These are phyloP conservation scores for Mrakia blollopis DNA, from an alignment of 768 basidiomycete species.

Conservation along the genomic window DNA sequence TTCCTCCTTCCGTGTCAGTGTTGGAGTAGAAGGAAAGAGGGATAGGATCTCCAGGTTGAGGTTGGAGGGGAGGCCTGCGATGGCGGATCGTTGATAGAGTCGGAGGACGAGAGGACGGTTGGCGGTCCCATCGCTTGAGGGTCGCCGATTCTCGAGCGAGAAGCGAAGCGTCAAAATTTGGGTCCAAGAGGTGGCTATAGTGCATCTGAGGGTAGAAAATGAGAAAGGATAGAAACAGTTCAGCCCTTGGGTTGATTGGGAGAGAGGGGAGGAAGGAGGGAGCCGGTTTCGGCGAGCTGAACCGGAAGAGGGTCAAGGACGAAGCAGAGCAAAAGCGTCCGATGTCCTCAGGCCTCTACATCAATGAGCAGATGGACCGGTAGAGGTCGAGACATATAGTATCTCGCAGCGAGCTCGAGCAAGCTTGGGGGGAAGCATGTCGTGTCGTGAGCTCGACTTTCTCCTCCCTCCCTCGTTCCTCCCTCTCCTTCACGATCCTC, in stretches of 20 bases:
- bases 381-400: no score
- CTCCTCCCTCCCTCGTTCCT: neutral
- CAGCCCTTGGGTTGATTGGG: neutral
- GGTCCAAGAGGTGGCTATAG: slow-evolving; percentile 28
- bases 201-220: slow-evolving; percentile 18
- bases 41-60: slow-evolving; percentile 4
- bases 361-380: no score
- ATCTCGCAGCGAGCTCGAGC: no score
- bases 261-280: no score
- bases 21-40: slow-evolving; percentile 12
- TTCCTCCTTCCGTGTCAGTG: neutral
- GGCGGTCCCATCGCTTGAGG: slow-evolving; percentile 18
- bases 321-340: no score
- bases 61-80: neutral
- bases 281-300: no score
- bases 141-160: slow-evolving; percentile 19
- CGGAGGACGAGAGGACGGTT: neutral
- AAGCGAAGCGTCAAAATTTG: slow-evolving; percentile 26
- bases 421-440: no score
- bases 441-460: neutral
- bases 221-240: neutral
- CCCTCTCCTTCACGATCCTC: no score
- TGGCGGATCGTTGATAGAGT: neutral
- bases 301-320: no score
- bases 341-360: no score